phyloP scores from a whole-genome alignment of 208 protist species.

The Acanthamoeba sp. region DNA sequence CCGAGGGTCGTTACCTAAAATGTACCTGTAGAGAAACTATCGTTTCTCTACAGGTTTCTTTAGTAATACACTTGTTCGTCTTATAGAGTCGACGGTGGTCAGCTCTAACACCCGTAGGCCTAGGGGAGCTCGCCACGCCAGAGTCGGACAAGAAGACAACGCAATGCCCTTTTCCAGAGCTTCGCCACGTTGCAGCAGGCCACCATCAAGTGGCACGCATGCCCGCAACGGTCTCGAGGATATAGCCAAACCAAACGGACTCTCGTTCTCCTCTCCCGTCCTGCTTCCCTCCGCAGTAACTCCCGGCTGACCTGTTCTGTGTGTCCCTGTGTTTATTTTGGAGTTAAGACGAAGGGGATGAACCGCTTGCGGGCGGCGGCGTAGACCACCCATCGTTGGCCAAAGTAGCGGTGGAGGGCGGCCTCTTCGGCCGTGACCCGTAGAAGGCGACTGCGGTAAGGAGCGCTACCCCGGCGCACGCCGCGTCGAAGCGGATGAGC shows the following conservation, averaged over 20 bases:
- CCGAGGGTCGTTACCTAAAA: too few species aligned
- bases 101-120: too few species aligned
- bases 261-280: not conserved
- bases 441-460: not conserved
- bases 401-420: slow-evolving; percentile 21
- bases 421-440: not conserved
- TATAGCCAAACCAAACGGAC: not conserved
- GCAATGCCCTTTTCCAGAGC: not conserved
- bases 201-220: slow-evolving; percentile 16
- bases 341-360: not conserved
- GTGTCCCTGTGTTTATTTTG: not conserved
- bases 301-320: not conserved
- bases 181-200: not conserved
- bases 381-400: not conserved
- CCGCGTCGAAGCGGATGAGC: not conserved
- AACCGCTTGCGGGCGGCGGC: slow-evolving; percentile 6
- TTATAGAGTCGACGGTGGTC: too few species aligned
- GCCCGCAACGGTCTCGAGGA: not conserved
- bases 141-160: slow-evolving; percentile 3
- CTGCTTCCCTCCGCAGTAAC: too few species aligned
- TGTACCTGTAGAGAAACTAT: too few species aligned
- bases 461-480: not conserved
- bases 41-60: too few species aligned
- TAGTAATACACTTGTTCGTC: too few species aligned
- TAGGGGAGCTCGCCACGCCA: not conserved